A percentile compares a stretch with the other conserved stretches of the same genome.
These are phyloP conservation scores for Candida oleophila DNA, from an alignment of 805 yeast genomes.

Conservation along the genomic window DNA sequence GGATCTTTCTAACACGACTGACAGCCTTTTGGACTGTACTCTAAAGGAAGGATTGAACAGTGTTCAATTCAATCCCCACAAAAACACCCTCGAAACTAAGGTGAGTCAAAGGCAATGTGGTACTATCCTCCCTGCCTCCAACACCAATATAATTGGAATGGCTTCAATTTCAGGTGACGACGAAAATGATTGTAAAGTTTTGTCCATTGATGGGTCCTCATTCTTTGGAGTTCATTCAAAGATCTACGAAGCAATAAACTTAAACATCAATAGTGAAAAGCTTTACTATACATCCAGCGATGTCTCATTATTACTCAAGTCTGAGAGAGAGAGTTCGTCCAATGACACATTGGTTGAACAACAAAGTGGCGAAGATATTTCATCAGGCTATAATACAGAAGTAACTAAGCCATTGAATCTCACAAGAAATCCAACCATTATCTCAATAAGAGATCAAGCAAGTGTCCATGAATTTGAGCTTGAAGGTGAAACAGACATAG, in stretches of 20 bases:
- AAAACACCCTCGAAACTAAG: conserved; percentile 28
- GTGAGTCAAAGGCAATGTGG: conserved; percentile 55
- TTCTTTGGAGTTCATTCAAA: conserved; percentile 57
- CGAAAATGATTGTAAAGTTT: conserved; percentile 34
- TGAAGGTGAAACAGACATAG: conserved; percentile 14
- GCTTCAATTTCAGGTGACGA: conserved; percentile 27
- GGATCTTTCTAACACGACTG: conserved; percentile 44
- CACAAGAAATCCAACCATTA: conserved; percentile 5
- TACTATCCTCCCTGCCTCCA: conserved; percentile 60
- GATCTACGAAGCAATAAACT: conserved; percentile 30
- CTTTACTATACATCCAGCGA: conserved; percentile 31
- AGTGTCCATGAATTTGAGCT: not conserved
- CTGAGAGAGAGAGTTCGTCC: conserved; percentile 9
- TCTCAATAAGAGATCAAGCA: not conserved
- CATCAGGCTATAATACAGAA: not conserved
- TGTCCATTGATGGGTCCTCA: conserved; percentile 54
- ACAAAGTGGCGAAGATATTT: conserved; percentile 5
- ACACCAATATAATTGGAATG: conserved; percentile 47
- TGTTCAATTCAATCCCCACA: conserved; percentile 32
- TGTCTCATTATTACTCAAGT: conserved; percentile 18
- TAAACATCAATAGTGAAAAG: conserved; percentile 19
- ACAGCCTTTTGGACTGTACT: conserved; percentile 32
- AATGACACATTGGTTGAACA: conserved; percentile 16
- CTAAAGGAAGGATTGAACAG: conserved; percentile 47
- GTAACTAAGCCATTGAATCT: conserved; percentile 13